These are phyloP conservation scores for Citrullus colocynthis DNA, from an alignment of 306 rosid species.

Conservation along the genomic window DNA sequence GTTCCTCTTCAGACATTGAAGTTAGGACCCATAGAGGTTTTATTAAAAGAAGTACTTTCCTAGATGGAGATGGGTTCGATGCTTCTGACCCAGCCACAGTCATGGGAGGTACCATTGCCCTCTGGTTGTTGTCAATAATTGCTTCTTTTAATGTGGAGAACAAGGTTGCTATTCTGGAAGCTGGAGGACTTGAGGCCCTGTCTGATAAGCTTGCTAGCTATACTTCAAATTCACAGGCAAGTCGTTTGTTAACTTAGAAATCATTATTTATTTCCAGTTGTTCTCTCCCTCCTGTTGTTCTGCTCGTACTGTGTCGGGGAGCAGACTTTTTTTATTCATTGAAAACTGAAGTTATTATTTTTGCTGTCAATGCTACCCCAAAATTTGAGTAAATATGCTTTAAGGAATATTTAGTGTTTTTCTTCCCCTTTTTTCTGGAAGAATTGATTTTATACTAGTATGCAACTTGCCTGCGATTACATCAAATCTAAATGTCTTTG, in stretches of 20 bases:
- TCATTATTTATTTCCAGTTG: not conserved
- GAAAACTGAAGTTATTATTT: not conserved
- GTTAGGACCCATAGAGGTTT: constrained; percentile 47
- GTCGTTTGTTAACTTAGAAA: constrained; percentile 6
- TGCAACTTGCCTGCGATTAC: not conserved
- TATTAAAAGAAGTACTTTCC: constrained; percentile 58
- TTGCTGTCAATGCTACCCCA: not conserved
- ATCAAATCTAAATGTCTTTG: not conserved
- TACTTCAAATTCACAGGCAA: constrained; percentile 75
- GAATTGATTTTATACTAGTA: not conserved
- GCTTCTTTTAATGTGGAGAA: constrained; percentile 46
- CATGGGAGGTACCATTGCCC: constrained; percentile 62
- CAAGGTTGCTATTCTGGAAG: constrained; percentile 53
- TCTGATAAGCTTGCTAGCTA: constrained; percentile 54
- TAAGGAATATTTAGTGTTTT: not conserved
- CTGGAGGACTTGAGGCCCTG: constrained; percentile 81
- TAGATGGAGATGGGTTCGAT: constrained; percentile 54
- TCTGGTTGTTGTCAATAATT: constrained; percentile 75
- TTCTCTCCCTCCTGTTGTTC: not conserved
- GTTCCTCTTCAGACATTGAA: constrained; percentile 48
- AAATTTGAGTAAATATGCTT: not conserved
- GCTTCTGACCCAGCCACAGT: constrained; percentile 52
- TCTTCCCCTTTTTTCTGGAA: not conserved
- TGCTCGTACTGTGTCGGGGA: not conserved
- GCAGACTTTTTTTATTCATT: not conserved